Evolutionary conservation across 176 grass and related monocot species (phyloP).

Genomic region (Triticum urartu): DNA sequence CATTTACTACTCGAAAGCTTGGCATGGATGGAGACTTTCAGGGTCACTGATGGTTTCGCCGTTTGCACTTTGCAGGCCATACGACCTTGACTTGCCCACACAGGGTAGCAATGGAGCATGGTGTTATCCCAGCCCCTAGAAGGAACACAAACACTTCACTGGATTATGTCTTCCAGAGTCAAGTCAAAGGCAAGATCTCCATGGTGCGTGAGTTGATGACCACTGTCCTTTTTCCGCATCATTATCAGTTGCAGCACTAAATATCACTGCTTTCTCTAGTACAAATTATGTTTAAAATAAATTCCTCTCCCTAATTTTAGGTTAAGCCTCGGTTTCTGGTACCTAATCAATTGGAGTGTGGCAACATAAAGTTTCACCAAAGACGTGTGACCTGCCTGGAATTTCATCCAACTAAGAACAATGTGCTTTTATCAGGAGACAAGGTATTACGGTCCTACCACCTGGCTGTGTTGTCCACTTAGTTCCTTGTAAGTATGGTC

Average conservation of each 20-base stretch:
- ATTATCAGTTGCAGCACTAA: background rate
- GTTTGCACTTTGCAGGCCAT: slow-evolving; percentile 54
- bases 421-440: slow-evolving; percentile 85
- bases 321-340: slow-evolving; percentile 66
- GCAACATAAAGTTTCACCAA: slow-evolving; percentile 79
- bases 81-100: slow-evolving; percentile 91
- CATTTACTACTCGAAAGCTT: background rate
- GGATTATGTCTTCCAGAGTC: slow-evolving; percentile 85
- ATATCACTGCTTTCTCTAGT: background rate
- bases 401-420: slow-evolving; percentile 82
- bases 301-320: slow-evolving; percentile 30
- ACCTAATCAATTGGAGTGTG: slow-evolving; percentile 77
- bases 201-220: slow-evolving; percentile 24
- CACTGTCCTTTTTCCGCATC: background rate
- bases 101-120: slow-evolving; percentile 87
- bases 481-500: background rate
- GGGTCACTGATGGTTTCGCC: background rate
- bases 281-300: background rate
- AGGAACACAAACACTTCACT: slow-evolving; percentile 64
- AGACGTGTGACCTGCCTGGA: slow-evolving; percentile 90
- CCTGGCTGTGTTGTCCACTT: background rate
- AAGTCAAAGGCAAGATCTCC: slow-evolving; percentile 72
- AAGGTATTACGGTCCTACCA: slow-evolving; percentile 54
- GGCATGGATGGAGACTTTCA: background rate
- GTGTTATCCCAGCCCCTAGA: slow-evolving; percentile 67